Base-by-base conservation (phyloP, 306 rosid genomes). In the Vigna reflexopilosa region DNA sequence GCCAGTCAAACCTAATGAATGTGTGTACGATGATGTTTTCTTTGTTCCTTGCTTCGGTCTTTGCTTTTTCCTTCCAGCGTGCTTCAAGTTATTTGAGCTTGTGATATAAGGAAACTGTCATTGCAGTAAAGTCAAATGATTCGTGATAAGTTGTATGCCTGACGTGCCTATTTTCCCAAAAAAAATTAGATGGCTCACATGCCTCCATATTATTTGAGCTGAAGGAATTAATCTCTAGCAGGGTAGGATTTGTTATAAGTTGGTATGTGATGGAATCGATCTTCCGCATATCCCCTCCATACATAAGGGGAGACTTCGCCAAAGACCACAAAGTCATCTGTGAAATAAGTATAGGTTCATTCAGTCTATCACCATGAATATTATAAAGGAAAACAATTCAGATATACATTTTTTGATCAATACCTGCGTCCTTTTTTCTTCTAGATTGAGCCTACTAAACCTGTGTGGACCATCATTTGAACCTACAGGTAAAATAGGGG, bases 241-340 rank as follows among this genome's bases (percentile, higher is more conserved):
- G 50, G 48, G 82, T 89, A 51, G 98, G 96, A 80, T 91, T 85
- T 8, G 94, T 88, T 77, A 95, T 84, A 68, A 93, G 54, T 62
- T 76, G 77, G 50, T 47, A 85, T 42, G 97, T 88, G 40, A 63
- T 6, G 22, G 84, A 56, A 68, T 93, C 90, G 4, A 93, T 83
- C 50, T 85, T 88, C 79, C 97, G 87, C 84, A 95, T 79, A 87
- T 95, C 98, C 63, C 99, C 99, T 26, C 99, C 99, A 85, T 70
- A 95, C 97, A 93, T 95, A 63, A 95, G 89, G 75, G 99, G 99
- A 87, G 99, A 95, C 85, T 87, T 95, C 47, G 99, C 91, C 83
- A 95, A 83, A 66, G 93, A 83, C 98, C 99, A 95, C 79, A 95
- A 76, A 69, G 96, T 93, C 88, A 93, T 85, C 99, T 95, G 90